Base-by-base conservation (phyloP, 2,329 filamentous ascomycete species). In the Penicillium sp. region DNA sequence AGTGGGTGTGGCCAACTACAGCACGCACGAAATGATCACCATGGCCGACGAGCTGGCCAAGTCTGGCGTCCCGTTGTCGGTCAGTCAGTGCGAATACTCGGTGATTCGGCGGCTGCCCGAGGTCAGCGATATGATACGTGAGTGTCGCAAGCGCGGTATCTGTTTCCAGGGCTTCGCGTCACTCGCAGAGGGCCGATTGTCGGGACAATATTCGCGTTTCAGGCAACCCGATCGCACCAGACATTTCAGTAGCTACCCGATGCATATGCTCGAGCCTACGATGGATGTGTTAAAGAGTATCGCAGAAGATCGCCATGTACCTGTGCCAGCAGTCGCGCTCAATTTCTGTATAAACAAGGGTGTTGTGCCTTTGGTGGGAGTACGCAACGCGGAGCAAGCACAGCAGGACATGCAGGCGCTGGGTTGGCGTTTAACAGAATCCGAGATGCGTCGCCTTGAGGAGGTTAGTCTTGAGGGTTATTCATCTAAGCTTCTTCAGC, bases 331-430 rank as follows among this genome's bases (percentile, higher is more conserved):
- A 1, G 68, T 74, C 3, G 70, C 71, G 28, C 51, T 75, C 26
- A 75, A 75, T 49, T 74, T 69, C 52, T 68, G 67, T 8, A 64
- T 75, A 24, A 67, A 66, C 40, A 75, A 74, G 57, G 72, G 72
- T 0, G 67, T 68, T 6, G 58, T 73, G 5, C 73, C 72, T 0
- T 51, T 74, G 2, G 69, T 71, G 4, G 72, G 71, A 0, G 60
- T 73, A 3, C 65, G 71, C 36, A 71, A 69, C 36, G 52, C 61
- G 13, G 62, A 66, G n/a, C 71, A 74, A 59, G 70, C 67, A 5
- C 57, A 67, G 44, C 61, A 70, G 44, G 64, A 70, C 44, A 67
- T 66, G 49, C 59, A 64, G 54, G 68, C 65, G 38, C 54, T 71
- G 11, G 71, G 70, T 1, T 75, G 72, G 71, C 56, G 66, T 41